Conservation (phyloP, 257 asterid species). For the Solanum habrochaites region DNA sequence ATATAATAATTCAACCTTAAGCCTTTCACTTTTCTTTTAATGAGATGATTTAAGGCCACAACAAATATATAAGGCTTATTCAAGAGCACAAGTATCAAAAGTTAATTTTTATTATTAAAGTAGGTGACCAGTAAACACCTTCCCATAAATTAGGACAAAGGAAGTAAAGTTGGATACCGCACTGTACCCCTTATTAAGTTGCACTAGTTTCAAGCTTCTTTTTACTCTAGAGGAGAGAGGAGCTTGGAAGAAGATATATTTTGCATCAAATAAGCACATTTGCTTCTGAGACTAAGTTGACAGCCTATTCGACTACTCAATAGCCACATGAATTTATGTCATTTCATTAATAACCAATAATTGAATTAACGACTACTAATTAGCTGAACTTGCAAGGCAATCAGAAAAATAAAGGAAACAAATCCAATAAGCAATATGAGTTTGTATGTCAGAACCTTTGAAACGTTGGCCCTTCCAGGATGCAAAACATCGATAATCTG, state of each 20-base stretch:
- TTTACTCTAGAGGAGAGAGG: not conserved
- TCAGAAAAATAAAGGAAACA: not conserved
- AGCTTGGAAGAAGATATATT: not conserved
- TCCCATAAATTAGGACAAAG: not conserved
- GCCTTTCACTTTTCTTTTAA: not conserved
- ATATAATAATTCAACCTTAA: not conserved
- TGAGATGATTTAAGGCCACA: not conserved
- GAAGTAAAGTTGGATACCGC: not conserved
- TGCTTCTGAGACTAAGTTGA: not conserved
- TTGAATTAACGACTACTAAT: not conserved
- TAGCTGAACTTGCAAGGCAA: not conserved
- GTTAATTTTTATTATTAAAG: not conserved
- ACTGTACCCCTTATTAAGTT: not conserved
- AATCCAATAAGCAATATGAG: not conserved
- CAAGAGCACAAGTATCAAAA: not conserved
- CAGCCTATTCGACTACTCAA: not conserved
- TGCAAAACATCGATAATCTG: slow-evolving; percentile 58
- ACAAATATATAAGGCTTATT: not conserved
- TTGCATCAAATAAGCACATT: not conserved
- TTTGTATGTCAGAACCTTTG: slow-evolving; percentile 30
- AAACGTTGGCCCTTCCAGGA: slow-evolving; percentile 64
- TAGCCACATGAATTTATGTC: not conserved
- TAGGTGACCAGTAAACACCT: not conserved
- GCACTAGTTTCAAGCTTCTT: not conserved
- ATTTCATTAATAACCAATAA: not conserved